Evolutionary conservation across 2,329 filamentous ascomycete genomes (phyloP), one percentile per base, ranked within the genome.

Genomic region (Aureobasidium melanogenum): DNA sequence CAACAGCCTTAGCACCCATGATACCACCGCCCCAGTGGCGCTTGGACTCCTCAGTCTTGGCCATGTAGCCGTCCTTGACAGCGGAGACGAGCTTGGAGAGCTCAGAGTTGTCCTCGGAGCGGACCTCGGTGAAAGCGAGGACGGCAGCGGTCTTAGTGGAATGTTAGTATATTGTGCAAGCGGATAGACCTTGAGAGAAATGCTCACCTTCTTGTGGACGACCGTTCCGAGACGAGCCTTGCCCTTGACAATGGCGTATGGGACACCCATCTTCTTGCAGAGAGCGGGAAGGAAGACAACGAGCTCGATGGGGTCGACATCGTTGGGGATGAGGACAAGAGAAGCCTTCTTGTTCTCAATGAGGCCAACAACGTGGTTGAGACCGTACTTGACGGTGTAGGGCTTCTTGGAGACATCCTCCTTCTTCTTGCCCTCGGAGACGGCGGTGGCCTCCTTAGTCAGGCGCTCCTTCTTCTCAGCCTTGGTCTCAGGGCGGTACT

Each of bases 371-470:
- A 99, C 94, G 85, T 99, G 94, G 88, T 99, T 99, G 74, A 99
- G 88, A 83, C 94, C 94, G 82, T 97, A 99, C 88, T 99, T 99
- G 85, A 94, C 92, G 69, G 88, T 82, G 82, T 97, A 99, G 74
- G 94, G 94, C 89, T 99, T 99, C 91, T 97, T 97, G 88, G 86
- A 90, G 77, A 96, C 93, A 74, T 96, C 92, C 86, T 99, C 95
- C 89, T 97, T 97, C 89, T 97, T 99, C 89, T 97, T 97, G 80
- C 95, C 94, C 80, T 97, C 92, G 78, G 91, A 87, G 78, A 99
- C 86, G 74, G 94, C 95, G 72, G 92, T 96, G 68, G 95, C 94
- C 86, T 99, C 94, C 86, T 96, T 91, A 78, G 89, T 86, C 69
- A 99, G 85, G 82, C 94, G 91, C 84, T 99, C 95, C 88, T 97